Conservation (phyloP, 805 yeast species). For the Starmerella khaoyaiensis region DNA sequence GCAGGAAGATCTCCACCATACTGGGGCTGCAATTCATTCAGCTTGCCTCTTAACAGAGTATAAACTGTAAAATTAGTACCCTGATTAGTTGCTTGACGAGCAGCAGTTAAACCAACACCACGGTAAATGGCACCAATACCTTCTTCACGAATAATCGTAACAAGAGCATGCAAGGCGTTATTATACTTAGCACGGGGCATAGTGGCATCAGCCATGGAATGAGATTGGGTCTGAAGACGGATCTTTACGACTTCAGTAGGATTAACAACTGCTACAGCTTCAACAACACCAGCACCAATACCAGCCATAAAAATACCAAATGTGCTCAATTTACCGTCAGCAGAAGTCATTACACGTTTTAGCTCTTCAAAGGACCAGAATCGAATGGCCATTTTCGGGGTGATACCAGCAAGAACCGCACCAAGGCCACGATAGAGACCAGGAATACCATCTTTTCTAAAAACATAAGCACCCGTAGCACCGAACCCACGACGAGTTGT, state of each 20-base stretch:
- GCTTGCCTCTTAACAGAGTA: slow-evolving; percentile 62
- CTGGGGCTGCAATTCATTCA: slow-evolving; percentile 40
- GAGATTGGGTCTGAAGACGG: slow-evolving; percentile 89
- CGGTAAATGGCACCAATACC: slow-evolving; percentile 80
- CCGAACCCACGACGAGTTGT: slow-evolving; percentile 65
- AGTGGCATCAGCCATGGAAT: slow-evolving; percentile 73
- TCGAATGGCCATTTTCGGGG: slow-evolving; percentile 96
- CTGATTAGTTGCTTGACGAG: slow-evolving; percentile 95
- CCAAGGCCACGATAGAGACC: slow-evolving; percentile 93
- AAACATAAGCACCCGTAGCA: slow-evolving; percentile 67
- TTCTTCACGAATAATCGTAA: slow-evolving; percentile 75
- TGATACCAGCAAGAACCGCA: slow-evolving; percentile 93
- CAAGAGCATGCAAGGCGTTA: slow-evolving; percentile 84
- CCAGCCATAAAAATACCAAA: slow-evolving; percentile 77
- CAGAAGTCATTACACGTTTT: slow-evolving; percentile 51
- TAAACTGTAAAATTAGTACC: slow-evolving; percentile 94
- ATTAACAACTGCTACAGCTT: slow-evolving; percentile 86
- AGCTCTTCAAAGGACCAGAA: slow-evolving; percentile 88
- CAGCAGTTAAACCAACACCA: slow-evolving; percentile 92
- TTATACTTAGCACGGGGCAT: slow-evolving; percentile 68
- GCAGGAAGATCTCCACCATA: slow-evolving; percentile 61
- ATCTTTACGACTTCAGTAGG: slow-evolving; percentile 97
- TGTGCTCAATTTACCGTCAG: slow-evolving; percentile 56
- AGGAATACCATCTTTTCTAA: slow-evolving; percentile 63
- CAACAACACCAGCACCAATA: slow-evolving; percentile 94